phyloP scores from a whole-genome alignment of 371 early-diverging fungal genomes.

The Sanchytrium tribonematis region DNA sequence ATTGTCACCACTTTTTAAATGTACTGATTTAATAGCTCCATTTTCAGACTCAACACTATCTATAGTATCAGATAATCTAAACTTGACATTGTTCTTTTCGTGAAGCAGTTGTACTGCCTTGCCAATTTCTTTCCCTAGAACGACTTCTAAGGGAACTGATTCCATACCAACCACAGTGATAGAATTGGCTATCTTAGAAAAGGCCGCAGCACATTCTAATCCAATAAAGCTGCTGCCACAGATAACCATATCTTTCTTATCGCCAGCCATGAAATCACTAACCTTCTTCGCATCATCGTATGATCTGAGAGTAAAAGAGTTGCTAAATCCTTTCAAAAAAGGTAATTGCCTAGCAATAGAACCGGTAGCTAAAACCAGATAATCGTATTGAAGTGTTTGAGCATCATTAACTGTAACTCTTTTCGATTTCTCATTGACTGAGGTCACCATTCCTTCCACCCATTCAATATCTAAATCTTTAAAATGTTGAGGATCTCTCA shows the following conservation, averaged over 20 bases:
- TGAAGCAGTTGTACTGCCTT: constrained; percentile 14
- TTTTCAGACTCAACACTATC: constrained; percentile 6
- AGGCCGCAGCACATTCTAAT: constrained; percentile 21
- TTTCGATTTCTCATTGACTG: constrained; percentile 13
- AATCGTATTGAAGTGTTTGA: constrained; percentile 12
- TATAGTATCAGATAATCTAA: constrained; percentile 13
- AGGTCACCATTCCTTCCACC: constrained; percentile 11
- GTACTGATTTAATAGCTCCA: constrained; percentile 11
- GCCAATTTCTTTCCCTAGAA: constrained; percentile 20
- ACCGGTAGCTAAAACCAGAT: constrained; percentile 19
- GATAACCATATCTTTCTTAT: constrained; percentile 19
- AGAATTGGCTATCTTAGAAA: constrained; percentile 12
- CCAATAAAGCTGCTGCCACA: constrained; percentile 27
- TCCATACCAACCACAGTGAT: constrained; percentile 24
- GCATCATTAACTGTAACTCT: constrained; percentile 13
- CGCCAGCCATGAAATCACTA: constrained; percentile 3
- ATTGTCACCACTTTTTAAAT: constrained; percentile 11
- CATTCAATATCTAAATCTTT: constrained; percentile 13
- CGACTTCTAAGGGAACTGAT: constrained; percentile 19
- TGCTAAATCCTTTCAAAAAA: background rate
- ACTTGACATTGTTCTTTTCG: constrained; percentile 15
- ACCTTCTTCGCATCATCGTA: background rate
- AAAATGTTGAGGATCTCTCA: constrained; percentile 16
- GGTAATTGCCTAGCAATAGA: constrained; percentile 9
- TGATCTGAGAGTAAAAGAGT: constrained; percentile 2